phyloP scores from a whole-genome alignment of 2,329 filamentous ascomycete genomes.

The Fusarium sp. region DNA sequence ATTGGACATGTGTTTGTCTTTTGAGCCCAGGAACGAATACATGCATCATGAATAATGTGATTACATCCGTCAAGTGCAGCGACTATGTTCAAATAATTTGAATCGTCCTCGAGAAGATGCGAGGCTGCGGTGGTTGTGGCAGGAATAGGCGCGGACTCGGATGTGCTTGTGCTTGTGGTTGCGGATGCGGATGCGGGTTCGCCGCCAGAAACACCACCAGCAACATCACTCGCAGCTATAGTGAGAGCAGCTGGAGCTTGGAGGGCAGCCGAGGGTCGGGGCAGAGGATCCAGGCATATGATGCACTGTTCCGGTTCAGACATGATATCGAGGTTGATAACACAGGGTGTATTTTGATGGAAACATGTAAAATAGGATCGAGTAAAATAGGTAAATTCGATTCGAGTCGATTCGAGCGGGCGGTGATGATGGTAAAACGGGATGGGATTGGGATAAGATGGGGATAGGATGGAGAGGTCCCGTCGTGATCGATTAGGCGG shows the following conservation, averaged over 20 bases:
- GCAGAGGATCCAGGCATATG: slow-evolving; percentile 73
- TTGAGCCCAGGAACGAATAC: slow-evolving; percentile 93
- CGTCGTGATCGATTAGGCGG: slow-evolving; percentile 31
- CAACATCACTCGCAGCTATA: slow-evolving; percentile 34
- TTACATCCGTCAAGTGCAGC: slow-evolving; percentile 80
- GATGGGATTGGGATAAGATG: background rate
- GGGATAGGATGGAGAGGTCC: background rate
- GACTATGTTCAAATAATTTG: slow-evolving; percentile 58
- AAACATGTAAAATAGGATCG: slow-evolving; percentile 59
- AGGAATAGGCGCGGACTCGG: slow-evolving; percentile 29
- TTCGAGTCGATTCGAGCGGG: slow-evolving; percentile 33
- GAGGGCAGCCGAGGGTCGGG: slow-evolving; percentile 47
- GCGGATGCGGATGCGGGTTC: slow-evolving; percentile 30
- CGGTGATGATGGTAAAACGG: slow-evolving; percentile 40
- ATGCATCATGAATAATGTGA: slow-evolving; percentile 92
- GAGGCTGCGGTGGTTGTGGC: slow-evolving; percentile 40
- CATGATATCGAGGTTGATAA: slow-evolving; percentile 58
- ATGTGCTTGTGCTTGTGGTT: too few species aligned
- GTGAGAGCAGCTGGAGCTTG: slow-evolving; percentile 32
- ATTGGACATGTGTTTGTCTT: slow-evolving; percentile 98
- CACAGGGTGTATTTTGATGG: slow-evolving; percentile 51
- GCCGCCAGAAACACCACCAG: slow-evolving; percentile 35
- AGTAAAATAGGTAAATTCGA: slow-evolving; percentile 35
- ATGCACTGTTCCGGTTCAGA: slow-evolving; percentile 74
- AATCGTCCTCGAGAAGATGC: slow-evolving; percentile 44